These are phyloP conservation scores for Rhodotorula graminis DNA, from an alignment of 768 basidiomycete species.

Conservation along the genomic window DNA sequence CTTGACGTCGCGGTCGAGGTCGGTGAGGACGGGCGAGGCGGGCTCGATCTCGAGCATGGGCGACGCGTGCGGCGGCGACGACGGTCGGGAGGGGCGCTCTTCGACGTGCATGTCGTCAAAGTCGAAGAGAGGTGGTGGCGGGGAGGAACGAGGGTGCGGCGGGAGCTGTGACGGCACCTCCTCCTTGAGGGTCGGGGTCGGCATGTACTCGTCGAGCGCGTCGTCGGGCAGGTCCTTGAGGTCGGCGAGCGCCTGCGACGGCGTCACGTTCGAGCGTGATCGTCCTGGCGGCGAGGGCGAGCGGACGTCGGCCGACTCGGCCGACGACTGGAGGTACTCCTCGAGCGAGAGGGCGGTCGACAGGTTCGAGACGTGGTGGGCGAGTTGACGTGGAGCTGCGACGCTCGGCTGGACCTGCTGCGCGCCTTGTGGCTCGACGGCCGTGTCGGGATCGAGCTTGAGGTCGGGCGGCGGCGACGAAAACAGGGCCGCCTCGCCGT, in stretches of 20 bases:
- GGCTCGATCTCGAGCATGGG: neutral
- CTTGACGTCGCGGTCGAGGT: neutral
- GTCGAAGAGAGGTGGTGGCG: neutral
- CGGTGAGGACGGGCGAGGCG: neutral
- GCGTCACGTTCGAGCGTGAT: neutral
- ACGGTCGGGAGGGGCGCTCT: no score
- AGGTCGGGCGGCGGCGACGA: neutral
- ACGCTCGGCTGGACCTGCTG: neutral
- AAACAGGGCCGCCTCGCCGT: neutral
- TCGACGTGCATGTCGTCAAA: neutral
- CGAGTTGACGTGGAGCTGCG: neutral
- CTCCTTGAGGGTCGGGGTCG: conserved; percentile 32
- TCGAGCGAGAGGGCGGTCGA: conserved; percentile 1
- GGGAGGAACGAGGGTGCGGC: neutral
- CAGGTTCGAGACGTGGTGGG: neutral
- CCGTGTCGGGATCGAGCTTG: neutral
- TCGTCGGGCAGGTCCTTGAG: conserved; percentile 8
- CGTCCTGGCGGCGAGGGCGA: neutral
- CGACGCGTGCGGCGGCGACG: no score
- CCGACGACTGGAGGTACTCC: conserved; percentile 3
- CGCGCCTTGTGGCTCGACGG: no score
- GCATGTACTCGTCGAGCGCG: conserved; percentile 25
- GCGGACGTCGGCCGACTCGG: neutral
- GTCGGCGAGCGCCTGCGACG: conserved; percentile 7
- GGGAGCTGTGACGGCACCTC: conserved; percentile 1